Base-by-base conservation (phyloP, 805 yeast species). In the Candida ipomoeae region DNA sequence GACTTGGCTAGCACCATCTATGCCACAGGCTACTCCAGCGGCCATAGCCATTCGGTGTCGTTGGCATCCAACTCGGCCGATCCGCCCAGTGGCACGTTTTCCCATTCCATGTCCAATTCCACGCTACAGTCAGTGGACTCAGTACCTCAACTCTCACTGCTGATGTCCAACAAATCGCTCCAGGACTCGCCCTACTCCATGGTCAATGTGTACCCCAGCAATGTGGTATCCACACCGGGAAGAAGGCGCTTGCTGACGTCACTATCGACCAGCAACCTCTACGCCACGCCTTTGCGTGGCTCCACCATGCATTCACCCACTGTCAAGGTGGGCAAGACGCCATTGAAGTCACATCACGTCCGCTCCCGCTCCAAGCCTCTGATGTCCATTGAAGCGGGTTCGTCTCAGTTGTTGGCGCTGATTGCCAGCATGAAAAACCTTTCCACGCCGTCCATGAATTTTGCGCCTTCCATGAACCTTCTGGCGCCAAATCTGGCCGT, bases 181-280 rank as follows among this genome's bases (percentile, higher is more conserved):
- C 53, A 62, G 49, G 73, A 67, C 49, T 61, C 67, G 23, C 71
- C 74, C 4, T 56, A 60, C 44, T 62, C 69, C n/a, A 49, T 37
- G 42, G 48, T 49, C 34, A 48, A 46, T n/a, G 40, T 44, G 17
- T n/a, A 34, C 37, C 46, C 46, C 10, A 46, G 29, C 5, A 46
- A 50, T n/a, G 18, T 44, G 11, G 51, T 59, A 36, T 59, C 69
- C 35, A 73, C 77, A 6, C 77, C 78, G 1, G 58, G 71, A 18
- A 60, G 69, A 21, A 59, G 77, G 50, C 67, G 65, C 43, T 65
- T 68, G 60, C 62, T 73, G 54, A 56, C 68, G 39, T 65, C 74
- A 50, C 55, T 73, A 41, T 58, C 69, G 38, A 62, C 73, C 53
- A 50, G 55, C 23, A 55, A 55, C 43, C 52, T 54, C 48, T 59